Base-by-base conservation (phyloP, 176 grass and related monocot species). In the Poa annua region DNA sequence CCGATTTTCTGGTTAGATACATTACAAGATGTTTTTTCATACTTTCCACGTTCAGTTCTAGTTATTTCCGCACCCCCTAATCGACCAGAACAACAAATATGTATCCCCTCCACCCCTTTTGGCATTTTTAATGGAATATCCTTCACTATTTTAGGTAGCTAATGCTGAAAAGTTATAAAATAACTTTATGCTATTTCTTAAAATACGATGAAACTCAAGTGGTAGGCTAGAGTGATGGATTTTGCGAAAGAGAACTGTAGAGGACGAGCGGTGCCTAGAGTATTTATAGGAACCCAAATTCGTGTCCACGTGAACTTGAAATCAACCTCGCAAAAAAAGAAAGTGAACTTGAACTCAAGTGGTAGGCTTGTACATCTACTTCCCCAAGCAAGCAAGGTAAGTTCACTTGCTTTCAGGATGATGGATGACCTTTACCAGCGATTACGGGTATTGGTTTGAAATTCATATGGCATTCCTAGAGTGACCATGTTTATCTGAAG, bases 211-310 rank as follows among this genome's bases (percentile, higher is more conserved):
- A 80, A 62, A 71, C 26, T n/a, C n/a, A n/a, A n/a, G n/a, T n/a
- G n/a, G n/a, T n/a, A n/a, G n/a, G 29, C 24, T 17, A 14, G 14
- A 62, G 65, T 36, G 29, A 50, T 79, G n/a, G 74, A 81, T 75
- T 72, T 48, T 26, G 5, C 7, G 41, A 16, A 71, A 71, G 22
- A 29, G 11, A 72, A 49, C 22, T 12, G 36, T 49, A 48, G 41
- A 22, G 69, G 69, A 17, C 45, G 41, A 6, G n/a, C 38, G 0
- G 41, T 7, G 41, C 22, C 44, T 26, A 29, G 1, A 49, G 14
- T 73, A 14, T 73, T 24, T 47, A 26, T 26, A 49, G 42, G 24
- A 73, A 73, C 13, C 69, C 22, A 73, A 73, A 73, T 29, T 29
- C 14, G 7, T 13, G 3, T 29, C 44, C 0, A 6, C 22, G 44